Percentiles rank a stretch among this genome's conserved stretches.
These are phyloP conservation scores for Laetiporus sulphureus DNA, from an alignment of 1,284 basidiomycete species.

Conservation along the genomic window DNA sequence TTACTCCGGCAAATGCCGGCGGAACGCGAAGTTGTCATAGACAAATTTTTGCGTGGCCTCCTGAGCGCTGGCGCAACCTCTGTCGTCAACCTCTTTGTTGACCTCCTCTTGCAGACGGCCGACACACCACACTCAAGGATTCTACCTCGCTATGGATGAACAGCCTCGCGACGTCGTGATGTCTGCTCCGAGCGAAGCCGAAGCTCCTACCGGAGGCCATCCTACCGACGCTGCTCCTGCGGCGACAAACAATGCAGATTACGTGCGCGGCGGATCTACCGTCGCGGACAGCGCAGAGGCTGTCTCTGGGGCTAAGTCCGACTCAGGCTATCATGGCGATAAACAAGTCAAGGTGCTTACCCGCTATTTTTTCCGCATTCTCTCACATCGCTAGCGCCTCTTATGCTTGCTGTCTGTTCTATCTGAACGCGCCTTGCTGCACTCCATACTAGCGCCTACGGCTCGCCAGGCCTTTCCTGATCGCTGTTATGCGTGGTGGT, in stretches of 20 bases:
- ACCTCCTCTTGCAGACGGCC: no score
- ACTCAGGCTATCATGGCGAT: constrained; percentile 53
- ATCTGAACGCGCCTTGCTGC: constrained; percentile 7
- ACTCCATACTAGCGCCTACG: constrained; percentile 11
- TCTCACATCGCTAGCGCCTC: constrained; percentile 23
- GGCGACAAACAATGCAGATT: constrained; percentile 40
- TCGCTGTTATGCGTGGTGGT: not conserved
- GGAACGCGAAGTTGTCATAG: not conserved
- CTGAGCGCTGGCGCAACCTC: not conserved
- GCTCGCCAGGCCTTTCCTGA: constrained; percentile 14
- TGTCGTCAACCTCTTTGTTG: no score
- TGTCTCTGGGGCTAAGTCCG: constrained; percentile 18
- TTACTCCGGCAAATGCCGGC: not conserved
- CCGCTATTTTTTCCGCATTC: constrained; percentile 43
- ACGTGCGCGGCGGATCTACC: constrained; percentile 30
- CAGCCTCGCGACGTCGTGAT: constrained; percentile 34
- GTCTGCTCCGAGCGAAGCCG: constrained; percentile 38
- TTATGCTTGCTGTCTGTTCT: constrained; percentile 17
- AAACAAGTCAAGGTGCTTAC: constrained; percentile 88
- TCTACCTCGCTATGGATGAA: no score
- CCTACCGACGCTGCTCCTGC: constrained; percentile 29
- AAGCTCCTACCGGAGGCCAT: constrained; percentile 38
- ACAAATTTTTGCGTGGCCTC: not conserved
- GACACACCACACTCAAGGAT: no score
- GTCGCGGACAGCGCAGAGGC: constrained; percentile 14